Conservation (phyloP, 768 basidiomycete genomes). For the Pleurotus ostreatus region DNA sequence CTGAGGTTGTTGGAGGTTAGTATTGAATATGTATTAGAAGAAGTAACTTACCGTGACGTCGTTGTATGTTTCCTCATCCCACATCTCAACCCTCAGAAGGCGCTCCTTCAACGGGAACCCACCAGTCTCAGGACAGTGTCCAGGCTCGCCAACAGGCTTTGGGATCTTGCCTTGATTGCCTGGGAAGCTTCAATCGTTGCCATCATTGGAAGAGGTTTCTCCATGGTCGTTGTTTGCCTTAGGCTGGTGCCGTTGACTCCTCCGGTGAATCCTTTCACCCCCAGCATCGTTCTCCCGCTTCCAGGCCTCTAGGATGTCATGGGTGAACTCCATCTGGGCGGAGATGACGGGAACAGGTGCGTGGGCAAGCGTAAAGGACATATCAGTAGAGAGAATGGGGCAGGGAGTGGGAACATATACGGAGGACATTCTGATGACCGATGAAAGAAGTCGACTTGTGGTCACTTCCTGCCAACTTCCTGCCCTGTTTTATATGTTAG, state of each 20-base stretch:
- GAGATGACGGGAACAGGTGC: neutral
- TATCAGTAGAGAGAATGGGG: neutral
- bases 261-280: neutral
- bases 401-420: neutral
- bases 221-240: neutral
- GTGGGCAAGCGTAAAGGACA: neutral
- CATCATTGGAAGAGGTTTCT: neutral
- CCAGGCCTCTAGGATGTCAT: neutral
- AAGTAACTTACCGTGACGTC: neutral
- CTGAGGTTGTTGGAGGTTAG: neutral
- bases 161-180: neutral
- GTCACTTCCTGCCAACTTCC: neutral
- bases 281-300: neutral
- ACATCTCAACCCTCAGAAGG: neutral
- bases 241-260: neutral
- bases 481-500: too few species aligned
- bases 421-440: neutral
- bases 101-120: neutral
- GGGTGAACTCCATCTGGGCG: conserved; percentile 1
- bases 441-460: too few species aligned
- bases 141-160: conserved; percentile 8
- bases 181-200: too few species aligned
- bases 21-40: neutral
- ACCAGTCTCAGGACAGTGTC: conserved; percentile 1
- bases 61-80: neutral